phyloP scores from a whole-genome alignment of 148 eudicot genomes.

The Tetragonia tetragonoides region DNA sequence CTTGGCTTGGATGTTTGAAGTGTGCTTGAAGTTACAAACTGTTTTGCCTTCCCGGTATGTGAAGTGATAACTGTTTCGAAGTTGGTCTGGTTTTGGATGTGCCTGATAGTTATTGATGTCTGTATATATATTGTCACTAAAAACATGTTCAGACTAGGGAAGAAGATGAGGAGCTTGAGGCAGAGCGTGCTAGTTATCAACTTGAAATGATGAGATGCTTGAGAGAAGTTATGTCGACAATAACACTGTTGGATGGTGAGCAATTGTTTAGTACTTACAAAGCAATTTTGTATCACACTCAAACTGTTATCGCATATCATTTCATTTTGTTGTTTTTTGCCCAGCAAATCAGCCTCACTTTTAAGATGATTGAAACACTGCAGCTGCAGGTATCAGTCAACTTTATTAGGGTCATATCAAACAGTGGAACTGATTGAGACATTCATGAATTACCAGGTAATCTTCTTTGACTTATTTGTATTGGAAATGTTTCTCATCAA shows the following conservation, averaged over 20 bases:
- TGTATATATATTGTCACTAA: neutral
- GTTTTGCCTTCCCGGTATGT: conserved; percentile 95
- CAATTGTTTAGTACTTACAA: neutral
- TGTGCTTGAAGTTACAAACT: conserved; percentile 95
- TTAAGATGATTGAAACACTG: conserved; percentile 11
- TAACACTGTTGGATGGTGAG: conserved; percentile 98
- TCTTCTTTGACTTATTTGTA: too few species aligned
- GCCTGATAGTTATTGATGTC: neutral
- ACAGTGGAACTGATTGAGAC: conserved; percentile 91
- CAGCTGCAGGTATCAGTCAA: conserved; percentile 96
- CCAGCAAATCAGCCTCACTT: neutral
- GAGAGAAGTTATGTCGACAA: conserved; percentile 98
- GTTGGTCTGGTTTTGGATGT: too few species aligned
- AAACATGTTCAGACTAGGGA: conserved; percentile 55
- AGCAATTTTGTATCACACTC: too few species aligned
- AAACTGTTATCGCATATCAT: too few species aligned
- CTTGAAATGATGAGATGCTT: conserved; percentile 99
- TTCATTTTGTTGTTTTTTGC: too few species aligned
- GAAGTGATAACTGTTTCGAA: neutral
- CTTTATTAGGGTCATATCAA: conserved; percentile 79
- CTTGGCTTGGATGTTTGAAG: conserved; percentile 98
- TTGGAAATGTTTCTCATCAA: too few species aligned
- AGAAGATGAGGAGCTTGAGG: conserved; percentile 97
- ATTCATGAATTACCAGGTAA: conserved; percentile 97
- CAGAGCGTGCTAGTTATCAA: conserved; percentile 96